phyloP scores from a whole-genome alignment of 768 basidiomycete genomes.

The Boletus reticulatus region DNA sequence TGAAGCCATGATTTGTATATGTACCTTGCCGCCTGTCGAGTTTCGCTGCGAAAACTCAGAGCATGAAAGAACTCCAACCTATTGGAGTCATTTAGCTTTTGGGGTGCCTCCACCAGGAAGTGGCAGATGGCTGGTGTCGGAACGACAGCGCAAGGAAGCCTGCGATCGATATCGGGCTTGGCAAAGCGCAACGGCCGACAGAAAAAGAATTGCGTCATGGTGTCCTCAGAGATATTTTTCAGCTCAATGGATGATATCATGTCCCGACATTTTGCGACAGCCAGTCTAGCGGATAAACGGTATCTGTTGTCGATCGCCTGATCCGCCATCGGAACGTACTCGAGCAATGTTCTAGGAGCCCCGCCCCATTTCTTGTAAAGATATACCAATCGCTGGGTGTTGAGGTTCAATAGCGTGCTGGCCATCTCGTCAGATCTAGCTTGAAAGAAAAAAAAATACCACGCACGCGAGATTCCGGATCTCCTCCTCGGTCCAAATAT shows the following conservation, averaged over 20 bases:
- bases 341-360: neutral
- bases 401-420: too few relatives aligned
- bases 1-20: neutral
- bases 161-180: fast-evolving
- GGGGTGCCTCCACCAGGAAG: neutral
- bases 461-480: neutral
- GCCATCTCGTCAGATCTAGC: too few relatives aligned
- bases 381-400: neutral
- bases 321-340: neutral
- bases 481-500: constrained; percentile 1
- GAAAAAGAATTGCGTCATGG: neutral
- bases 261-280: neutral
- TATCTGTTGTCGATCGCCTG: fast-evolving
- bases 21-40: neutral
- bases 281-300: fast-evolving
- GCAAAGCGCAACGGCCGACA: neutral
- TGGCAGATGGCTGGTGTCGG: neutral
- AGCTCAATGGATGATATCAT: too few relatives aligned
- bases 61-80: neutral
- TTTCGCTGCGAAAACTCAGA: neutral
- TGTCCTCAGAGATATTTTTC: neutral
- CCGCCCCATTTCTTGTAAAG: neutral
- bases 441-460: neutral
- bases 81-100: neutral
- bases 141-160: neutral